Base-by-base conservation (phyloP, 2,329 filamentous ascomycete species). In the Aspergillus puulaauensis region DNA sequence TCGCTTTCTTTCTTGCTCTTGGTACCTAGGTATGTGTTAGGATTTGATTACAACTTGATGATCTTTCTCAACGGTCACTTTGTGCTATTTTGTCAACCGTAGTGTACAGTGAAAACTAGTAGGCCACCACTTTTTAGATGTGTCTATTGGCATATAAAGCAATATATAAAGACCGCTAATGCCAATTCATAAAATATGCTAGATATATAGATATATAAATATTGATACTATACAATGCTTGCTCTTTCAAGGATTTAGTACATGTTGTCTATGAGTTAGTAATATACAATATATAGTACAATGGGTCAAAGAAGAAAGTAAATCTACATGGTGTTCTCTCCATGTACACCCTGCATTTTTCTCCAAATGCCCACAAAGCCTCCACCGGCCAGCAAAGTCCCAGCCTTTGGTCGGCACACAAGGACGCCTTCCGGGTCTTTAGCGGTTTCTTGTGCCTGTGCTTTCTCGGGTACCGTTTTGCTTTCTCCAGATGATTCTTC, bases 361-460 rank as follows among this genome's bases (percentile, higher is more conserved):
- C 73, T 74, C 75, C 77, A 83, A 33, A 83, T 64, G 2, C 76
- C 81, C 50, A 83, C 69, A 61, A 84, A 83, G 3, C 81, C 81
- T 44, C 81, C 81, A 12, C 80, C 81, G 7, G 75, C 68, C 41
- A 80, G 74, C 49, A 73, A 70, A 8, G 73, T 61, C 8, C 80
- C 80, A 53, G 81, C 80, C 61, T 80, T 82, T 2, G 81, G 82
- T 54, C 81, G 74, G 60, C 81, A 83, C n/a, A 84, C 73, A 63
- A 82, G 75, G 39, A 79, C 76, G 59, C 70, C 74, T 4, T 75
- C 72, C 19, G 67, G 58, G 39, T 65, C 64, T 45, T 66, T 67
- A 2, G 54, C 27, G 6, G 14, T 5, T n/a, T 37, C 14, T 21
- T 56, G 51, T 12, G 58, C 27, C 41, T 59, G 58, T 24, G 60